A percentile compares a stretch with the other conserved stretches of the same genome.
Evolutionary conservation across 2,329 filamentous ascomycete species (phyloP).

Genomic region (Apiospora koreana): DNA sequence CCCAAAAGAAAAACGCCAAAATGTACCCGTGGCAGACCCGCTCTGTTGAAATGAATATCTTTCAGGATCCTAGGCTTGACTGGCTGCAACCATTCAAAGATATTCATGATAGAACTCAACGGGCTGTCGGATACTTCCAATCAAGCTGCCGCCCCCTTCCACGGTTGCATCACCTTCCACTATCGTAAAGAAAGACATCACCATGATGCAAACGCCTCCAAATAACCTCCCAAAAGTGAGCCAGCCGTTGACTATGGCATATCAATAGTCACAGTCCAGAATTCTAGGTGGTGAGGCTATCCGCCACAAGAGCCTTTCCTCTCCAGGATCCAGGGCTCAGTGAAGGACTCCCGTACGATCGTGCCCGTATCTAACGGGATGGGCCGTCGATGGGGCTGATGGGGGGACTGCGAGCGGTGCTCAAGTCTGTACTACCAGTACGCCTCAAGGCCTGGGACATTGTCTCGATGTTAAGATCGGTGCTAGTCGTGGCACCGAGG

Average conservation of each 20-base stretch:
- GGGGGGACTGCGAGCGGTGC: conserved; percentile 55
- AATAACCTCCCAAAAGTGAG: neutral
- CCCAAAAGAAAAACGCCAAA: neutral
- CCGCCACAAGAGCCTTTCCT: neutral
- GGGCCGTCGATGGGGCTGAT: conserved; percentile 56
- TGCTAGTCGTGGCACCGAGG: conserved; percentile 47
- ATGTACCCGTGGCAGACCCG: neutral
- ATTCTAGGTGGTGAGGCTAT: neutral
- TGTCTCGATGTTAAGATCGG: conserved; percentile 86
- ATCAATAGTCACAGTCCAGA: neutral
- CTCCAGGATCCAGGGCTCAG: neutral
- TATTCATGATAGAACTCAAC: neutral
- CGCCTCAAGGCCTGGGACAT: conserved; percentile 88
- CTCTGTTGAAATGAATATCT: neutral
- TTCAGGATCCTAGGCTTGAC: neutral
- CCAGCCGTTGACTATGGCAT: neutral
- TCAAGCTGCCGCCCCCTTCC: neutral
- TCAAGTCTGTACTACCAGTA: conserved; percentile 81
- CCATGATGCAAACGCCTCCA: neutral
- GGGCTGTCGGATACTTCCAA: neutral
- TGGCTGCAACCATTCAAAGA: neutral
- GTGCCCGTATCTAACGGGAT: conserved; percentile 24
- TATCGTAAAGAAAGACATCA: neutral
- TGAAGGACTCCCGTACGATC: neutral
- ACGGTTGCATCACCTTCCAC: neutral